These are phyloP conservation scores for Mycosphaerella sp. DNA, from an alignment of 2,329 filamentous ascomycete genomes.

Conservation along the genomic window DNA sequence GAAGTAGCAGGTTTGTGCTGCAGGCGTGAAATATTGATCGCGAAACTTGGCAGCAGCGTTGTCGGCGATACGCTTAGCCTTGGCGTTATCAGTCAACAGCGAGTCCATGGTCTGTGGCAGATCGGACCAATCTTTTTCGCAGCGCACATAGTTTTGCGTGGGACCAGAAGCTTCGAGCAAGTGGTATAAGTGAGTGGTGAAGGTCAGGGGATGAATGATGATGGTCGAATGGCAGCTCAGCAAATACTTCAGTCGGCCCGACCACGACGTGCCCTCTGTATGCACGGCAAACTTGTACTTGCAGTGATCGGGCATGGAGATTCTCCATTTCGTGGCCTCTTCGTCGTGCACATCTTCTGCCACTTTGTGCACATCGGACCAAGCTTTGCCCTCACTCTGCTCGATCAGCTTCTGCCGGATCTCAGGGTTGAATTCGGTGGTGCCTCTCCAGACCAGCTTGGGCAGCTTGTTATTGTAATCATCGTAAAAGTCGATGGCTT, in stretches of 20 bases:
- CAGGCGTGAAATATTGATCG: slow-evolving; percentile 24
- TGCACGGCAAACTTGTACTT: slow-evolving; percentile 31
- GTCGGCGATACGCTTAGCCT: slow-evolving; percentile 24
- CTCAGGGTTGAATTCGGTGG: slow-evolving; percentile 31
- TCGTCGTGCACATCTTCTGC: slow-evolving; percentile 24
- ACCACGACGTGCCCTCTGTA: slow-evolving; percentile 34
- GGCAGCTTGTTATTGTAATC: slow-evolving; percentile 39
- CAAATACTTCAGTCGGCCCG: slow-evolving; percentile 32
- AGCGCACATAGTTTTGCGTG: slow-evolving; percentile 30
- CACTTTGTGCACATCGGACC: slow-evolving; percentile 40
- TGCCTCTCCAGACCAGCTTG: slow-evolving; percentile 46
- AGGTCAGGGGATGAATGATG: slow-evolving; percentile 29
- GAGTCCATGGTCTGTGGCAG: slow-evolving; percentile 25
- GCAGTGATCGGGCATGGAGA: slow-evolving; percentile 31
- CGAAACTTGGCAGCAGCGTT: slow-evolving; percentile 22
- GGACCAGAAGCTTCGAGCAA: slow-evolving; percentile 25
- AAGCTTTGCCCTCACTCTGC: slow-evolving; percentile 33
- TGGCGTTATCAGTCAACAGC: slow-evolving; percentile 21
- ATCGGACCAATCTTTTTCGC: slow-evolving; percentile 29
- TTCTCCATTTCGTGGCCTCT: slow-evolving; percentile 22
- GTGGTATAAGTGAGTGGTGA: slow-evolving; percentile 31
- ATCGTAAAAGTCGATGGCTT: slow-evolving; percentile 23
- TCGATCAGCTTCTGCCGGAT: slow-evolving; percentile 32
- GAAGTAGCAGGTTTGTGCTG: slow-evolving; percentile 32
- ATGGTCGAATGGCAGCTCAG: slow-evolving; percentile 32